These are phyloP conservation scores for Melampsora abietis-canadensis DNA, from an alignment of 1,284 basidiomycete species.

Conservation along the genomic window DNA sequence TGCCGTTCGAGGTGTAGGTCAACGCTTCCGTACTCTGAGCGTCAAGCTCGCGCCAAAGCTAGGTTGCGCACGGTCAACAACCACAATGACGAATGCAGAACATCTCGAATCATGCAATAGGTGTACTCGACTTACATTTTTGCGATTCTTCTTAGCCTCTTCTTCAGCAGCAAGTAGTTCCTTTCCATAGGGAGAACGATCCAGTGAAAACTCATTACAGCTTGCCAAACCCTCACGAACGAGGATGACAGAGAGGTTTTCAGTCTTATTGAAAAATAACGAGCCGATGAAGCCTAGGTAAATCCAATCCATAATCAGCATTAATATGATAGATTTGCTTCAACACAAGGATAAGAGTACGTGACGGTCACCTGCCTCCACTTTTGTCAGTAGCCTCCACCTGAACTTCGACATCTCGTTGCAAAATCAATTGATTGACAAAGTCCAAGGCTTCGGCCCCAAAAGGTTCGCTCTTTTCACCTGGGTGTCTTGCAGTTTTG, in stretches of 20 bases:
- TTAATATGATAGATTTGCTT: background rate
- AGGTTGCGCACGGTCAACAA: background rate
- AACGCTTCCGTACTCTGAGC: background rate
- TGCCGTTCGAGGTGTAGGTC: constrained; percentile 42
- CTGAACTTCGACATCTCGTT: constrained; percentile 90
- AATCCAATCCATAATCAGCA: constrained; percentile 56
- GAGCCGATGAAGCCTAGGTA: background rate
- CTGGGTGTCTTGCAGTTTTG: constrained; percentile 59
- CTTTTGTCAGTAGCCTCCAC: constrained; percentile 87
- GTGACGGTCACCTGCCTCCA: constrained; percentile 68
- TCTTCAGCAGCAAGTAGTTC: constrained; percentile 78
- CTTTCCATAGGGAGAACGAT: constrained; percentile 70
- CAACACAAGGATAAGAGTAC: background rate
- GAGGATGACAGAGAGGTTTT: constrained; percentile 78
- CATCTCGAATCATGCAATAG: constrained; percentile 57
- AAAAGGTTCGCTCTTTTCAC: constrained; percentile 85
- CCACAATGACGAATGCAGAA: too few species aligned
- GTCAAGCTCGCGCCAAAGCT: constrained; percentile 28
- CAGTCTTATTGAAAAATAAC: constrained; percentile 58
- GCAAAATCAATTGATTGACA: constrained; percentile 75
- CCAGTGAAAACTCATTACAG: constrained; percentile 83
- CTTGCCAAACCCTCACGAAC: constrained; percentile 74
- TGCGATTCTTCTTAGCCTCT: constrained; percentile 49
- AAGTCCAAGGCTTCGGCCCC: constrained; percentile 80
- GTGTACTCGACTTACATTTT: constrained; percentile 26